A percentile compares a stretch with the other conserved stretches of the same genome.
Conservation (phyloP, 495 filamentous ascomycete genomes). For the Corynascus novoguineensis region DNA sequence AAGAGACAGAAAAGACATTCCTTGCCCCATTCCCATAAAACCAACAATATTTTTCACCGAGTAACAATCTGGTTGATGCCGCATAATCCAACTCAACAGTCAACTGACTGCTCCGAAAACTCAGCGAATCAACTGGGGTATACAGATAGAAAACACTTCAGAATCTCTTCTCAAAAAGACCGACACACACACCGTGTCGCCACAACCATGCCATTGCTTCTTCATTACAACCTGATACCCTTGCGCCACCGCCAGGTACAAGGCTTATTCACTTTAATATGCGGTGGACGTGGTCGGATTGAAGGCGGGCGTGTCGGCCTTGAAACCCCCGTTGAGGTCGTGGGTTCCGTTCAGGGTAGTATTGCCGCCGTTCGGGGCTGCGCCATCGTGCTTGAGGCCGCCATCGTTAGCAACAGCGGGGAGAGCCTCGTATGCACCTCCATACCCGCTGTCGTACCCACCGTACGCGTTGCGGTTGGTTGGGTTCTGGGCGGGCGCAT, state of each 20-base stretch:
- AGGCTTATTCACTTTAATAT: not conserved
- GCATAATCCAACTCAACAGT: not conserved
- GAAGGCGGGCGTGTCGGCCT: slow-evolving; percentile 3
- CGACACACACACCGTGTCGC: too few species aligned
- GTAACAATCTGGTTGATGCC: not conserved
- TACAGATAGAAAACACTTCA: slow-evolving; percentile 9
- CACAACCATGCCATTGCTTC: not conserved
- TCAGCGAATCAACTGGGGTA: slow-evolving; percentile 4
- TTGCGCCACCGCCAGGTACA: not conserved
- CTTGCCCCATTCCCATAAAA: not conserved
- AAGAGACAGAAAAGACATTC: not conserved
- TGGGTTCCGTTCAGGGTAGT: not conserved
- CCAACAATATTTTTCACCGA: too few species aligned
- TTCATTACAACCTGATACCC: not conserved
- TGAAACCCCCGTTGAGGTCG: slow-evolving; percentile 1
- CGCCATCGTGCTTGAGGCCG: not conserved
- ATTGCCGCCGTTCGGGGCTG: not conserved
- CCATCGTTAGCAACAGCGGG: slow-evolving; percentile 3
- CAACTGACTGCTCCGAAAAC: not conserved
- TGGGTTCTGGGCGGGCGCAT: too few species aligned
- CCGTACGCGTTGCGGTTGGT: not conserved
- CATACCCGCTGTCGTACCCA: not conserved
- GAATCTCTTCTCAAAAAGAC: too few species aligned
- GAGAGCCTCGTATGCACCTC: not conserved
- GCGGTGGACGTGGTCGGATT: not conserved